phyloP scores from a whole-genome alignment of 2,329 filamentous ascomycete genomes.

The Metarhizium anisopliae region DNA sequence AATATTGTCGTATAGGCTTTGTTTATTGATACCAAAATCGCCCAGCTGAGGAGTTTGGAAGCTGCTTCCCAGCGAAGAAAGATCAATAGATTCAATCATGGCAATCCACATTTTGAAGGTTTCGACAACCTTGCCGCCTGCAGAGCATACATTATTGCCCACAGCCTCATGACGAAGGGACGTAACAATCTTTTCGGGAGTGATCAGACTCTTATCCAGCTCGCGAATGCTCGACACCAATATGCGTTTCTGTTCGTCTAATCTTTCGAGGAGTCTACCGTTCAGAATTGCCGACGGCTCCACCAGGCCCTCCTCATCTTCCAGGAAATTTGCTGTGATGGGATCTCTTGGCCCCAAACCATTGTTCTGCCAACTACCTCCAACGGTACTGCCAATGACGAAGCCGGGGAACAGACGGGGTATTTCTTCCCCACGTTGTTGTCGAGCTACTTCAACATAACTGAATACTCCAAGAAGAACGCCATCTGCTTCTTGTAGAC shows the following conservation, averaged over 20 bases:
- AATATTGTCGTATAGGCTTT: constrained; percentile 86
- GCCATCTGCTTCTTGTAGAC: constrained; percentile 92
- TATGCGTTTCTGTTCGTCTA: constrained; percentile 79
- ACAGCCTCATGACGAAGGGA: constrained; percentile 69
- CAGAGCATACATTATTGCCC: constrained; percentile 71
- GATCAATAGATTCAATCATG: constrained; percentile 83
- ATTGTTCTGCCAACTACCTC: constrained; percentile 82
- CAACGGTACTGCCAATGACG: constrained; percentile 71
- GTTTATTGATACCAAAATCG: constrained; percentile 86
- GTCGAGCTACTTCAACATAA: constrained; percentile 89
- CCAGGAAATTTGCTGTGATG: constrained; percentile 73
- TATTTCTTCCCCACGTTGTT: constrained; percentile 88
- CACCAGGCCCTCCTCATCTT: constrained; percentile 63
- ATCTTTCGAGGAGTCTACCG: constrained; percentile 64
- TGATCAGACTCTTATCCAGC: constrained; percentile 72
- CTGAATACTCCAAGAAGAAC: constrained; percentile 90
- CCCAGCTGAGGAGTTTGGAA: constrained; percentile 77
- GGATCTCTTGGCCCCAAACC: constrained; percentile 56
- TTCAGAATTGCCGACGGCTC: constrained; percentile 73
- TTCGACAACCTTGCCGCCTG: constrained; percentile 73
- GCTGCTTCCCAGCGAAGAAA: constrained; percentile 67
- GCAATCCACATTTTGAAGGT: constrained; percentile 85
- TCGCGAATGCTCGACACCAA: constrained; percentile 80
- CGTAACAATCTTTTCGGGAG: constrained; percentile 75
- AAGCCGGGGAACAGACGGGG: constrained; percentile 91